Base-by-base conservation (phyloP, 1,139 yeast species). In the Magnusiomyces suaveolens region DNA sequence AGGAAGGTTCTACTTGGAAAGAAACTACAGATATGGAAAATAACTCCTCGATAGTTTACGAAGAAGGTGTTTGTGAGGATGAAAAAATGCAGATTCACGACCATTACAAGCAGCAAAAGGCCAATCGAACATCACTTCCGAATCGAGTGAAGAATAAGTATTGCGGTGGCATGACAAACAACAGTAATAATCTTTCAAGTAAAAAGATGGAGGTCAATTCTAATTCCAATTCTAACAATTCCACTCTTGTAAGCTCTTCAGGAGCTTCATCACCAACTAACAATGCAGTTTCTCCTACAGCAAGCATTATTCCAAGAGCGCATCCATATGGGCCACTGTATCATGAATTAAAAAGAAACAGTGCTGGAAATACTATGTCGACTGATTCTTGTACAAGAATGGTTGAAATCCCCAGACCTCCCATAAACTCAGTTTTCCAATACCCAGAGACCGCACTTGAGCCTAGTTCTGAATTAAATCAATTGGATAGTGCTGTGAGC, bases 61-160 rank as follows among this genome's bases (percentile, higher is more conserved):
- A 26, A 33, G 39, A 12, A 32, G 33, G 18, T 12, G 25, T 20
- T n/a, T 20, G n/a, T 24, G 49, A 23, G 18, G 24, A 43, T 21
- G 39, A 26, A 24, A 44, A 20, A 48, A 26, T 16, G 50, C 18
- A 48, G 20, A 46, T 49, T 26, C 44, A 43, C 38, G 38, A 25
- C 26, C 21, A 29, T 26, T 21, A 44, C 41, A 26, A 54, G 23
- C 29, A 46, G 20, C 18, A 32, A 48, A 36, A n/a, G n/a, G n/a
- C n/a, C n/a, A n/a, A n/a, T n/a, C n/a, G 41, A 10, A 16, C 3
- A 18, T 36, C 41, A 3, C 41, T 36, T 36, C 41, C 41, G 4
- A 36, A 6, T 36, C 16, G 41, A 8, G 18, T 36, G 4, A 6
- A 36, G 16, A n/a, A 16, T 18, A 36, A n/a, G 41, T 36, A 36